These are phyloP conservation scores for Brassica juncea DNA, from an alignment of 345 rosid species.

Conservation along the genomic window DNA sequence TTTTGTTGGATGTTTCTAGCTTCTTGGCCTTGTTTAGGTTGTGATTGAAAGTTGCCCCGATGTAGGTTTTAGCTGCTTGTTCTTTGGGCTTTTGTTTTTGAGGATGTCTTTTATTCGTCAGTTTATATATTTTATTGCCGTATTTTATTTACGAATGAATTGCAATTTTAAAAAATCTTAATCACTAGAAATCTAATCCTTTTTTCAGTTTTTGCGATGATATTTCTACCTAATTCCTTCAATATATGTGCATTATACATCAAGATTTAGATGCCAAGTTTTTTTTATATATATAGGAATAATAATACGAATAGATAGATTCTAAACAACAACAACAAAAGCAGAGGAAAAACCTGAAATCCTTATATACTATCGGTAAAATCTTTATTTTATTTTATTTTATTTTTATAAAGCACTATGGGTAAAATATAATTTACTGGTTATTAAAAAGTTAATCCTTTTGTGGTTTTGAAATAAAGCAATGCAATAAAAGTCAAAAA, in stretches of 20 bases:
- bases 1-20: neutral
- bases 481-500: constrained; percentile 24
- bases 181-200: constrained; percentile 23
- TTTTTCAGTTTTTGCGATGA: constrained; percentile 5
- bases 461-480: constrained; percentile 14
- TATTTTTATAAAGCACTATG: too few relatives aligned
- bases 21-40: too few relatives aligned
- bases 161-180: too few relatives aligned
- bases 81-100: too few relatives aligned
- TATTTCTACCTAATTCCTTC: constrained; percentile 22
- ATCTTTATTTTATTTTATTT: too few relatives aligned
- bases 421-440: neutral
- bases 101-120: too few relatives aligned
- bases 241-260: neutral
- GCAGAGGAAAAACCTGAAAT: neutral
- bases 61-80: too few relatives aligned
- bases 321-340: neutral
- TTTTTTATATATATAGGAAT: neutral
- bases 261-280: neutral
- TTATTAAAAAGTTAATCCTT: neutral
- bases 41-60: too few relatives aligned
- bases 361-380: neutral
- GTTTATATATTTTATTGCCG: neutral
- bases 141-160: too few relatives aligned
- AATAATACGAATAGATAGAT: neutral